Conservation (phyloP, 2,329 filamentous ascomycete genomes). For the Neophaeococcomyces mojaviensis region DNA sequence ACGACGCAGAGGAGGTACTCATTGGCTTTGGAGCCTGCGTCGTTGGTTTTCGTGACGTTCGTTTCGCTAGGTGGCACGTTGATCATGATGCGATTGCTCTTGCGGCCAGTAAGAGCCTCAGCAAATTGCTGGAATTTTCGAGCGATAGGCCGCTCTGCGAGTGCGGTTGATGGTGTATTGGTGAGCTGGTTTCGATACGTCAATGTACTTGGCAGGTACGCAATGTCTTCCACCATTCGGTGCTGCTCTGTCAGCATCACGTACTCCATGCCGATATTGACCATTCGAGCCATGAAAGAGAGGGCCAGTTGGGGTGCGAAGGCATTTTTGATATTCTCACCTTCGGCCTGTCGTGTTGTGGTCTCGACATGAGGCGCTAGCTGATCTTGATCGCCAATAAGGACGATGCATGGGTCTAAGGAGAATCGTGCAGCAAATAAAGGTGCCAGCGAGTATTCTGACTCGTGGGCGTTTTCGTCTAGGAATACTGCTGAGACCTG, state of each 20-base stretch:
- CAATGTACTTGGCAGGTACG: slow-evolving; percentile 83
- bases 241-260: slow-evolving; percentile 85
- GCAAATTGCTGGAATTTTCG: neutral
- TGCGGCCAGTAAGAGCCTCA: too few species aligned
- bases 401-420: neutral
- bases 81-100: neutral
- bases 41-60: neutral
- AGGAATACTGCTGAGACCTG: neutral
- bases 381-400: neutral
- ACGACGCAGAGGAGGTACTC: neutral
- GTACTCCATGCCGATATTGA: neutral
- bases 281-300: neutral
- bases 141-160: neutral
- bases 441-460: neutral
- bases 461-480: neutral
- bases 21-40: neutral
- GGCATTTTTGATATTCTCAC: neutral
- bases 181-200: slow-evolving; percentile 76
- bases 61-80: neutral
- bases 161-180: slow-evolving; percentile 28
- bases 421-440: neutral
- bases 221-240: slow-evolving; percentile 93
- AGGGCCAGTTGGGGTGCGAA: neutral
- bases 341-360: too few species aligned
- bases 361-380: neutral